Evolutionary conservation across 768 basidiomycete species (phyloP).

Genomic region (Lactarius deliciosus): DNA sequence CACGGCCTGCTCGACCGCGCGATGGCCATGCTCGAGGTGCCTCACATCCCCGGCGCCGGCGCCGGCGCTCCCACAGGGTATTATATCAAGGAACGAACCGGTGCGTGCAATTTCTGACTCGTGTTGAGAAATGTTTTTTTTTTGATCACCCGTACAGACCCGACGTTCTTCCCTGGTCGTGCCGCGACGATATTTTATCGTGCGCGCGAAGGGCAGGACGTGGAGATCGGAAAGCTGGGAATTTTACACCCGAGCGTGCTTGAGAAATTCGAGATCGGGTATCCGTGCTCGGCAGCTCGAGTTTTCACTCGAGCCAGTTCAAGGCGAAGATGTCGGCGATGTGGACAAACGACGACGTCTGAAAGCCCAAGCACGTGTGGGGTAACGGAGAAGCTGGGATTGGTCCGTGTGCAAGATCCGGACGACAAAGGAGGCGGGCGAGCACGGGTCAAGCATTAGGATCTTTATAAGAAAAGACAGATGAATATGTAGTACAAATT

Average conservation of each 20-base stretch:
- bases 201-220: constrained; percentile 49
- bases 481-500: constrained; percentile 15
- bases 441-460: constrained; percentile 4
- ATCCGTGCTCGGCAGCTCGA: constrained; percentile 95
- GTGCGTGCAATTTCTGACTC: constrained; percentile 40
- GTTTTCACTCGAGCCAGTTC: constrained; percentile 94
- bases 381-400: neutral
- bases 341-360: constrained; percentile 52
- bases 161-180: constrained; percentile 92
- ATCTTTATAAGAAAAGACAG: neutral
- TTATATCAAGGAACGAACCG: constrained; percentile 84
- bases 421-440: no score
- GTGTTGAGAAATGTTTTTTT: neutral
- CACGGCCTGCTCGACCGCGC: constrained; percentile 93
- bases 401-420: constrained; percentile 1
- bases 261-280: constrained; percentile 89
- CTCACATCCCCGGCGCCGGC: constrained; percentile 62
- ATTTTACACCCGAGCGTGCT: constrained; percentile 92
- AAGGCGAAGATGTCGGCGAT: constrained; percentile 64
- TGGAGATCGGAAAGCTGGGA: constrained; percentile 84
- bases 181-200: constrained; percentile 93
- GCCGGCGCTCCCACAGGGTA: constrained; percentile 72
- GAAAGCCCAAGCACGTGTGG: neutral
- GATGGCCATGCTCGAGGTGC: constrained; percentile 95
- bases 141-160: constrained; percentile 51